Evolutionary conservation across 2,329 filamentous ascomycete species (phyloP).

Genomic region (Chlorencoelia australis): DNA sequence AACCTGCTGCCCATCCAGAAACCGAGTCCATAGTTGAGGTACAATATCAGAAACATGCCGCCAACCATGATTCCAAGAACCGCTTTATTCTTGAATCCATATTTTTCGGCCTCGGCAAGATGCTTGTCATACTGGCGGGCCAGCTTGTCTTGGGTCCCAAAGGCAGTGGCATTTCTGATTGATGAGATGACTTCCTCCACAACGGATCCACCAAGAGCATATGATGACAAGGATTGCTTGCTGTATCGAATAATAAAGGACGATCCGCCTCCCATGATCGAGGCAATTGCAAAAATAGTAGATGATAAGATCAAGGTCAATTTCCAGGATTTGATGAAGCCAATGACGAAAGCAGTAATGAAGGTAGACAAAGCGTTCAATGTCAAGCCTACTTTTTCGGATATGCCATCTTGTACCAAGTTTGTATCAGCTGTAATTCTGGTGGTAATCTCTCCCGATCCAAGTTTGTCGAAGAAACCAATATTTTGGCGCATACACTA

Average conservation of each 20-base stretch:
- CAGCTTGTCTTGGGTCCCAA: constrained; percentile 88
- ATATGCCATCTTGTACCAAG: constrained; percentile 85
- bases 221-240: constrained; percentile 67
- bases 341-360: constrained; percentile 79
- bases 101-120: constrained; percentile 61
- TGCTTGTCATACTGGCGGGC: constrained; percentile 75
- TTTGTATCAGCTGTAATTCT: constrained; percentile 93
- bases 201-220: constrained; percentile 75
- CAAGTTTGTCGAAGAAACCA: constrained; percentile 85
- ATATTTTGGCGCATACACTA: constrained; percentile 86
- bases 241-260: constrained; percentile 71
- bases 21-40: constrained; percentile 75
- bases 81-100: constrained; percentile 66
- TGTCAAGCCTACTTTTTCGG: constrained; percentile 75
- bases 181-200: constrained; percentile 94
- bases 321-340: constrained; percentile 88
- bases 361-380: constrained; percentile 73
- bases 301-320: constrained; percentile 79
- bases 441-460: constrained; percentile 86
- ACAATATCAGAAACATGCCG: constrained; percentile 73
- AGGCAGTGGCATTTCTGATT: constrained; percentile 83
- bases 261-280: constrained; percentile 66
- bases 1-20: constrained; percentile 83
- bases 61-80: constrained; percentile 70
- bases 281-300: constrained; percentile 68